These are phyloP conservation scores for Schizochytrium sp. DNA, from an alignment of 108 stramenopile genomes.

Conservation along the genomic window DNA sequence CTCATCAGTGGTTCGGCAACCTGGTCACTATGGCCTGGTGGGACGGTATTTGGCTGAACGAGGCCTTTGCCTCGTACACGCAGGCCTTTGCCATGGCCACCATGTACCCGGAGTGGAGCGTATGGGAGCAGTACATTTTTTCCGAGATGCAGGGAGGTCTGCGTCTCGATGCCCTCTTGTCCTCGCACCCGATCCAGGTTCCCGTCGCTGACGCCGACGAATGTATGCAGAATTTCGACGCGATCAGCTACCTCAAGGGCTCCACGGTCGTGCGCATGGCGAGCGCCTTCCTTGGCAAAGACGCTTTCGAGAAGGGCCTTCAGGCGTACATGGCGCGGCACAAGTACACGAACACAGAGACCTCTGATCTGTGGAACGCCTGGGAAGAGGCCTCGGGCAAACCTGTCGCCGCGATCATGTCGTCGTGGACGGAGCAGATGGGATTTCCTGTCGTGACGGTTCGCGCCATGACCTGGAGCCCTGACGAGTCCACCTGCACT, in stretches of 20 bases:
- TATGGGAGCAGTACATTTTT: conserved; percentile 83
- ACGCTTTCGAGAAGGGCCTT: conserved; percentile 37
- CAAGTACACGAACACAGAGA: conserved; percentile 35
- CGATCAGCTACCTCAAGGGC: conserved; percentile 70
- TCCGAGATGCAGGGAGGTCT: conserved; percentile 67
- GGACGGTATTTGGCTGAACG: conserved; percentile 96
- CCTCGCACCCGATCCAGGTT: conserved; percentile 73
- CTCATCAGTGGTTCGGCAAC: conserved; percentile 94
- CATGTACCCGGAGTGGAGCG: conserved; percentile 64
- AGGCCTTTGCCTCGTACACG: conserved; percentile 85
- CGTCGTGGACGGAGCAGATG: conserved; percentile 90
- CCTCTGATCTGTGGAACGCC: conserved; percentile 74
- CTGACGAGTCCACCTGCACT: conserved; percentile 10
- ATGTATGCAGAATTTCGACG: conserved; percentile 93
- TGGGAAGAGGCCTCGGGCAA: conserved; percentile 79
- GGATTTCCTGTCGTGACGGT: conserved; percentile 49
- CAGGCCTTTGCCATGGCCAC: conserved; percentile 67
- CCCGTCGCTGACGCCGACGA: conserved; percentile 80
- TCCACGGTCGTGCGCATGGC: conserved; percentile 42
- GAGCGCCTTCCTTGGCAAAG: not conserved
- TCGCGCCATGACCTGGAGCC: conserved; percentile 20
- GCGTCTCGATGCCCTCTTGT: conserved; percentile 69
- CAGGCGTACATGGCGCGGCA: conserved; percentile 29
- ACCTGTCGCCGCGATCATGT: conserved; percentile 77
- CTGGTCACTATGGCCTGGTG: conserved; percentile 94